phyloP scores from a whole-genome alignment of 495 filamentous ascomycete species.

The Podospora pseudopauciseta region DNA sequence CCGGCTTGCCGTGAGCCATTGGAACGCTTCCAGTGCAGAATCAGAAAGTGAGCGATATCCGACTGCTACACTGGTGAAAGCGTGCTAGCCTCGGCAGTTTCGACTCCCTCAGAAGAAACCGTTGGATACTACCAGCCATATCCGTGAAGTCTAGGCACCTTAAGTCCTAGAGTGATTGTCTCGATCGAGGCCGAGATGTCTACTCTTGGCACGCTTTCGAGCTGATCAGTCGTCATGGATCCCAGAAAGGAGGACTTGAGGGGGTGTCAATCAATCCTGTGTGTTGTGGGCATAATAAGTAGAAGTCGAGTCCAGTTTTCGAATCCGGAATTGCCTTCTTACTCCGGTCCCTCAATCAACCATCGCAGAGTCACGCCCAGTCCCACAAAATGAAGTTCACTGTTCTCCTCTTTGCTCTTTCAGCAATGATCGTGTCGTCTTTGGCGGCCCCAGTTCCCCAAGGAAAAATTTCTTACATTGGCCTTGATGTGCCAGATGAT shows the following conservation, averaged over 20 bases:
- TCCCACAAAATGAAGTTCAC: not conserved
- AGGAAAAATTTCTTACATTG: not conserved
- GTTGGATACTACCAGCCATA: not conserved
- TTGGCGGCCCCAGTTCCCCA: not conserved
- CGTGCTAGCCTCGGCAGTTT: not conserved
- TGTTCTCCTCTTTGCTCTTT: not conserved
- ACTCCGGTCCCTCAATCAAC: not conserved
- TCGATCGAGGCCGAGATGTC: not conserved
- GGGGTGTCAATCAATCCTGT: not conserved
- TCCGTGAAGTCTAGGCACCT: not conserved
- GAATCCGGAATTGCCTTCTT: not conserved
- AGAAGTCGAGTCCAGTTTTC: not conserved
- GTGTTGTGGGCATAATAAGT: not conserved
- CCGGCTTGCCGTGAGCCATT: not conserved
- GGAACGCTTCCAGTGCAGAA: not conserved
- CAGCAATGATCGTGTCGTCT: not conserved
- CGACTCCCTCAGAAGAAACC: not conserved
- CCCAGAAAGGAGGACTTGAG: not conserved
- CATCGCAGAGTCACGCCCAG: not conserved
- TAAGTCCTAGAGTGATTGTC: not conserved
- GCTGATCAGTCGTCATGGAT: not conserved
- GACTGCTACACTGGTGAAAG: not conserved
- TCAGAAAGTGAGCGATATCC: not conserved
- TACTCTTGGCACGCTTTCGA: not conserved
- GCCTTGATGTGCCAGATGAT: not conserved